phyloP scores from a whole-genome alignment of 257 asterid species.

The Solanum sejunctum region DNA sequence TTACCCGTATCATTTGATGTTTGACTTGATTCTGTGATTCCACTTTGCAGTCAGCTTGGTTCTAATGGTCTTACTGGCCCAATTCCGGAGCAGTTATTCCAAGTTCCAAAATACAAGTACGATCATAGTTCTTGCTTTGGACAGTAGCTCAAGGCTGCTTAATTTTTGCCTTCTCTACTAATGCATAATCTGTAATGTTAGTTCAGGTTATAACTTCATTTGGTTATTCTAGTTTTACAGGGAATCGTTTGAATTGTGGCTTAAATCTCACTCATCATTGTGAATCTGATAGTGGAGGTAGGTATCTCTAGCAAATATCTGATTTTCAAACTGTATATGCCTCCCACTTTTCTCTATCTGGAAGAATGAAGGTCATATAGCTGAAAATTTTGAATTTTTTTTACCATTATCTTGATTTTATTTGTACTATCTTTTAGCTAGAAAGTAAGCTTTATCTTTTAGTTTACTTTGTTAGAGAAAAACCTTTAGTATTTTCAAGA shows the following conservation, averaged over 20 bases:
- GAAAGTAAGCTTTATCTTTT: neutral
- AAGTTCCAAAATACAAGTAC: slow-evolving; percentile 70
- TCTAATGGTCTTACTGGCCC: slow-evolving; percentile 64
- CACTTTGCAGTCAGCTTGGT: slow-evolving; percentile 63
- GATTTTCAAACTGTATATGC: neutral
- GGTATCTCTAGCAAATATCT: neutral
- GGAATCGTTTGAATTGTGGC: slow-evolving; percentile 73
- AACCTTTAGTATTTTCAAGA: neutral
- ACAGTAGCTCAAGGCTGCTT: neutral
- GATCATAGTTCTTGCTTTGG: neutral
- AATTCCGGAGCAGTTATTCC: slow-evolving; percentile 59
- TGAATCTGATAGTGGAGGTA: slow-evolving; percentile 60
- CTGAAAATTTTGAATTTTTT: neutral
- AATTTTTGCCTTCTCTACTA: neutral
- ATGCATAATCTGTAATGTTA: neutral
- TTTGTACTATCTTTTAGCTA: neutral
- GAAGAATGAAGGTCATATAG: neutral
- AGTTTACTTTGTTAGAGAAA: neutral
- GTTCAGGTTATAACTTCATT: neutral
- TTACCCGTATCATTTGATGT: neutral
- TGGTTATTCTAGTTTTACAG: slow-evolving; percentile 63
- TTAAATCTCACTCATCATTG: slow-evolving; percentile 30
- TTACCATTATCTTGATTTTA: neutral
- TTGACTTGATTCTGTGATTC: neutral
- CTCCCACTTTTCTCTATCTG: neutral